Evolutionary conservation across 2,329 filamentous ascomycete genomes (phyloP), one percentile per base, ranked within the genome.

Genomic region (Fusarium xyrophilum): DNA sequence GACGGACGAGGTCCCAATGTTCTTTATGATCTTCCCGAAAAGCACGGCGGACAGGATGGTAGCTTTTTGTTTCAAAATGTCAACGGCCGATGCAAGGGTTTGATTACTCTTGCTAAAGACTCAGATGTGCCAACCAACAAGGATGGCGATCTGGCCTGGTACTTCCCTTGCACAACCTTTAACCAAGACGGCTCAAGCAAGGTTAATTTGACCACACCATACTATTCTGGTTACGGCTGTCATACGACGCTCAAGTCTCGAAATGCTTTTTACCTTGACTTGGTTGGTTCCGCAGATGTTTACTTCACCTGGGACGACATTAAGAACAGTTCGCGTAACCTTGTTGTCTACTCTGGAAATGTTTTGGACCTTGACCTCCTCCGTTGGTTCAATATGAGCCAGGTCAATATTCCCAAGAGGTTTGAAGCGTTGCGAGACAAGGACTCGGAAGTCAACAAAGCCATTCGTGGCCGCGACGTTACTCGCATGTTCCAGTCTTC

Each of bases 1-100:
- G 81, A 85, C 63, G 82, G 82, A 21, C 72, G 77, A 4, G 86
- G 85, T 32, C 84, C 91, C 28, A 97, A 98, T 74, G 89, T 99
- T 27, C 83, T 99, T 17, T 98, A 89, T 75, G 93, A 97, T 76
- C 82, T 97, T n/a, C 86, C 90, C 2, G 87, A 91, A 71, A 92
- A 92, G 75, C 88, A 95, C 73, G 90, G 89, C 57, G 96, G 94
- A n/a, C 87, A 92, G 79, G 96, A 99, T 76, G 95, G 93, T 60
- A 98, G 94, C 76, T 99, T 99, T 77, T 82, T 99, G 75, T 99
- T 99, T 81, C 96, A 99, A 78, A 97, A 98, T 71, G 96, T 99
- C 78, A 99, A 99, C 73, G 96, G 96, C 48, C 92, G 91, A 67
- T 99, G 96, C 86, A 99, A 98, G 81, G 91, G 86, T 13, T 80